Evolutionary conservation across 2,329 filamentous ascomycete species (phyloP).

Genomic region (Aureobasidium sp.): DNA sequence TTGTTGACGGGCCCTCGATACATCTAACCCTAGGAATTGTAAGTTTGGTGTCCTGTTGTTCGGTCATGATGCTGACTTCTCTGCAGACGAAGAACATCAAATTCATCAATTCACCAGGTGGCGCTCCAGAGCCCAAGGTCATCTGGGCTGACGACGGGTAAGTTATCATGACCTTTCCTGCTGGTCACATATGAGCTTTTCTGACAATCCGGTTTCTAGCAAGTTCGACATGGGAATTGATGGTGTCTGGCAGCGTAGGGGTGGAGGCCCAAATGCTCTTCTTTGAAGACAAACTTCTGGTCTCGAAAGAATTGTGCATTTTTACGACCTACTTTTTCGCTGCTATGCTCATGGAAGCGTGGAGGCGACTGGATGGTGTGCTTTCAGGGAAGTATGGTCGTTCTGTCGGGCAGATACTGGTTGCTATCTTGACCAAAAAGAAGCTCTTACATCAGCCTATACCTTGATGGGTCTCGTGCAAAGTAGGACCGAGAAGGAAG

Average conservation of each 20-base stretch:
- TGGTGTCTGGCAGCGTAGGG: constrained; percentile 16
- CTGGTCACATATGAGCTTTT: not conserved
- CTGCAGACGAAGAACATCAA: constrained; percentile 15
- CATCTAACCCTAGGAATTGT: constrained; percentile 15
- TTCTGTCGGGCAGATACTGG: no score
- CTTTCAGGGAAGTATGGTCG: not conserved
- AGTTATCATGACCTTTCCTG: not conserved
- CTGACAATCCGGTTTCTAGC: not conserved
- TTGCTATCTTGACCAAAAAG: not conserved
- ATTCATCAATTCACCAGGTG: constrained; percentile 13
- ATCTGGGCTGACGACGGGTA: constrained; percentile 16
- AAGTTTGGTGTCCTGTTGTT: not conserved
- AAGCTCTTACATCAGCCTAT: not conserved
- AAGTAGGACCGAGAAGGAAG: not conserved
- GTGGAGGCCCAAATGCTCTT: constrained; percentile 6
- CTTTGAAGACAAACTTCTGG: not conserved
- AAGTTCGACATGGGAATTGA: constrained; percentile 16
- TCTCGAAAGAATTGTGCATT: not conserved
- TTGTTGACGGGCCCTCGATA: constrained; percentile 2
- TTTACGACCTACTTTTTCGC: not conserved
- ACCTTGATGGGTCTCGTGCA: not conserved
- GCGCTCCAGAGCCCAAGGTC: constrained; percentile 13
- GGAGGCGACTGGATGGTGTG: not conserved
- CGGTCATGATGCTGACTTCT: not conserved
- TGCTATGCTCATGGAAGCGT: not conserved